Evolutionary conservation across 2,329 filamentous ascomycete genomes (phyloP).

Genomic region (Phaeosphaeriaceae sp.): DNA sequence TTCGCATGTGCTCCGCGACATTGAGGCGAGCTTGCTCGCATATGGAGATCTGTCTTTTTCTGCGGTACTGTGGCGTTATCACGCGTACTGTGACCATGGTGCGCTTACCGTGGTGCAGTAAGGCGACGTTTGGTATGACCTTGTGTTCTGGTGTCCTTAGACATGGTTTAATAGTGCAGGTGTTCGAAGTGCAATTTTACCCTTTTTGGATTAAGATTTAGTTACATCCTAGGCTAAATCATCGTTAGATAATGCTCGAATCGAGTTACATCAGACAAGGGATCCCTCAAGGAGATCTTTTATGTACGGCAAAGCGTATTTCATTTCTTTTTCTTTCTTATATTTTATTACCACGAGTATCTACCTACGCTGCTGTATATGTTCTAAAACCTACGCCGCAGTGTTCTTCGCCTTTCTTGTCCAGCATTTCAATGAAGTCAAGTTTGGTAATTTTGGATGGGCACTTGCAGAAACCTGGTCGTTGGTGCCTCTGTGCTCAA

Average conservation of each 20-base stretch:
- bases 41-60: constrained; percentile 2
- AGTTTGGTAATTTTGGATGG: neutral
- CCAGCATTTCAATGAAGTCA: constrained; percentile 6
- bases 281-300: no score
- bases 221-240: neutral
- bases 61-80: constrained; percentile 26
- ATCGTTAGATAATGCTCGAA: neutral
- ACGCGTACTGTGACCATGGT: constrained; percentile 12
- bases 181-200: constrained; percentile 6
- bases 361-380: constrained; percentile 16
- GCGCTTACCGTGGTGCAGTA: constrained; percentile 11
- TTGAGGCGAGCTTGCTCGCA: neutral
- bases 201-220: neutral
- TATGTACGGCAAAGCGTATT: no score
- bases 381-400: constrained; percentile 4
- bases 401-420: neutral
- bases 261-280: neutral
- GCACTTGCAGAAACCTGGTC: constrained; percentile 3
- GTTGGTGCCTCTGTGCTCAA: constrained; percentile 1
- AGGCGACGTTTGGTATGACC: constrained; percentile 20
- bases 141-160: constrained; percentile 1
- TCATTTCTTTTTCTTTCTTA: constrained; percentile 16
- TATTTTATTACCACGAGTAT: constrained; percentile 17
- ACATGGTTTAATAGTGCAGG: constrained; percentile 5
- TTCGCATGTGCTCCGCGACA: neutral